phyloP scores from a whole-genome alignment of 139 green algal species.

The Tetraselmis striata region DNA sequence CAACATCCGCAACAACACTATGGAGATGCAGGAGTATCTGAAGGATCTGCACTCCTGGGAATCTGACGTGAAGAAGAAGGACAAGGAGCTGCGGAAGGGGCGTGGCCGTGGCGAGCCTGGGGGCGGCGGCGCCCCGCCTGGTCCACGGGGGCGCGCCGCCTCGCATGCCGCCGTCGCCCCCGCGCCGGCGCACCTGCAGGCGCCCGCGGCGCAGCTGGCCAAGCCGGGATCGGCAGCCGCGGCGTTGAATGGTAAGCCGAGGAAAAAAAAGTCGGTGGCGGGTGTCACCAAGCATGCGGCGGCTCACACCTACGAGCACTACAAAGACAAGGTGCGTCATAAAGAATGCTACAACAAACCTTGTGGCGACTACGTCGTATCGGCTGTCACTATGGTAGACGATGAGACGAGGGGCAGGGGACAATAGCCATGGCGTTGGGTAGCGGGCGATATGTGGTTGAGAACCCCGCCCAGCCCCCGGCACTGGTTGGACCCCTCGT shows the following conservation, averaged over 20 bases:
- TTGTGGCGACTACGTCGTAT: too few species aligned
- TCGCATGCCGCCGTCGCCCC: constrained; percentile 5
- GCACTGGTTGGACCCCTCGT: too few species aligned
- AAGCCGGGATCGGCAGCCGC: neutral
- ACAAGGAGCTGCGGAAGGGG: constrained; percentile 9
- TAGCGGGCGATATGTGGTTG: too few species aligned
- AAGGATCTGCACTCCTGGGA: constrained; percentile 54
- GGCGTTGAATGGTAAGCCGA: neutral
- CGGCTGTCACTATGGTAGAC: too few species aligned
- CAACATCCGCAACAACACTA: constrained; percentile 47
- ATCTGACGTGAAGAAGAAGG: constrained; percentile 40
- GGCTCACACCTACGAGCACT: constrained; percentile 56
- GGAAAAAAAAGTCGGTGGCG: constrained; percentile 8
- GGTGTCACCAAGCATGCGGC: constrained; percentile 21
- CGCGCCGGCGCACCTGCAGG: constrained; percentile 25
- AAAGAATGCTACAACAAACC: too few species aligned
- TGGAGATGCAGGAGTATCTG: constrained; percentile 57
- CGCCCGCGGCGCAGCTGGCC: constrained; percentile 5
- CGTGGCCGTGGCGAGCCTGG: neutral
- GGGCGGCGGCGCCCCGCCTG: neutral
- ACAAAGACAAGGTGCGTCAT: constrained; percentile 49
- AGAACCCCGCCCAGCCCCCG: too few species aligned
- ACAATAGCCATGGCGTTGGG: too few species aligned
- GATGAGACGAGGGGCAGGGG: too few species aligned
- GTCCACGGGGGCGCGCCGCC: neutral